Percentiles rank a stretch among this genome's conserved stretches.
These are phyloP conservation scores for Umbelopsis sp. DNA, from an alignment of 192 early-diverging fungal species.

Conservation along the genomic window DNA sequence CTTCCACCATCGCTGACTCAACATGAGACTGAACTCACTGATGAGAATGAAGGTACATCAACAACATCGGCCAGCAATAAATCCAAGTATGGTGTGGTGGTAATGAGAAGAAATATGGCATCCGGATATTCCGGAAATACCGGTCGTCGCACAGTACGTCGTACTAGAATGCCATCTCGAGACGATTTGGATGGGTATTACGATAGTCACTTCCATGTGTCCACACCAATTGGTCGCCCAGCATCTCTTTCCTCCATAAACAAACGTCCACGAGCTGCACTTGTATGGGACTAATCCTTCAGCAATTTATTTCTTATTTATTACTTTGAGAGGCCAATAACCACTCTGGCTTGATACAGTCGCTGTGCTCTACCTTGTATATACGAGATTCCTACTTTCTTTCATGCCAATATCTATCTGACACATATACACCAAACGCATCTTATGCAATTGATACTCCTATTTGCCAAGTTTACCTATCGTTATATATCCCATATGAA, in stretches of 20 bases:
- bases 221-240: constrained; percentile 8
- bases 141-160: constrained; percentile 4
- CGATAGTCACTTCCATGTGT: constrained; percentile 16
- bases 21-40: background rate
- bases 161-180: constrained; percentile 1
- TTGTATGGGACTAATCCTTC: background rate
- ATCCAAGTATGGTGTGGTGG: constrained; percentile 11
- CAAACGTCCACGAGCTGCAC: constrained; percentile 7
- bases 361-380: too few relatives aligned
- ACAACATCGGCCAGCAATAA: background rate
- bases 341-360: too few relatives aligned
- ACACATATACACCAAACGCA: too few relatives aligned
- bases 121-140: background rate
- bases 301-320: too few relatives aligned
- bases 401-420: too few relatives aligned
- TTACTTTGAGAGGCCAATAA: too few relatives aligned
- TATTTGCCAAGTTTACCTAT: too few relatives aligned
- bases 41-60: background rate
- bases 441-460: too few relatives aligned
- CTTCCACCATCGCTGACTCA: background rate
- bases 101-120: constrained; percentile 8
- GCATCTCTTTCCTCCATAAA: constrained; percentile 15
- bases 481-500: too few relatives aligned
- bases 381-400: too few relatives aligned
- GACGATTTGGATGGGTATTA: constrained; percentile 19